Percentiles rank a stretch among this genome's conserved stretches.
Conservation (phyloP, 1,139 yeast species). For the Nakaseomyces delphensis region DNA sequence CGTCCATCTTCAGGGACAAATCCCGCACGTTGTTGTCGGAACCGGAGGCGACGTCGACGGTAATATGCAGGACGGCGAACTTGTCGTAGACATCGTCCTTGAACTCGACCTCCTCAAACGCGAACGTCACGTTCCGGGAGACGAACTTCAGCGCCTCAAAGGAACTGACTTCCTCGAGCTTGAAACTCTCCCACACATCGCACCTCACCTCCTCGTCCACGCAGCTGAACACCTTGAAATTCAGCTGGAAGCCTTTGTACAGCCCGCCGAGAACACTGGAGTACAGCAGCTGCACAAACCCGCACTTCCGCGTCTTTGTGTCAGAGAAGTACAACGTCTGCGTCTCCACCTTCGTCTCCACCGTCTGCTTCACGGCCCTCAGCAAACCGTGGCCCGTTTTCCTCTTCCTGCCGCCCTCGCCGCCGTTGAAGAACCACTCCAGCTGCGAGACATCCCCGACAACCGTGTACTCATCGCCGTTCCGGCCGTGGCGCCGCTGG, state of each 20-base stretch:
- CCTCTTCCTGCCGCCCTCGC: not conserved
- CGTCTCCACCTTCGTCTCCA: slow-evolving; percentile 63
- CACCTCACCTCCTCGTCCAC: slow-evolving; percentile 25
- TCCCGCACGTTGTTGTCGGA: slow-evolving; percentile 43
- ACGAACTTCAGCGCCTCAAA: slow-evolving; percentile 26
- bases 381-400: slow-evolving; percentile 1
- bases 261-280: slow-evolving; percentile 68
- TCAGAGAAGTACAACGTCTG: slow-evolving; percentile 72
- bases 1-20: slow-evolving; percentile 17
- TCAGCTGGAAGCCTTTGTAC: slow-evolving; percentile 77
- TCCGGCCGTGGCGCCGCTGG: slow-evolving; percentile 6
- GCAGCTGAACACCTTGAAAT: slow-evolving; percentile 50
- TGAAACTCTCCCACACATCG: slow-evolving; percentile 25
- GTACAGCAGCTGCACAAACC: slow-evolving; percentile 79
- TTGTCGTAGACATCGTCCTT: slow-evolving; percentile 9
- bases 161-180: slow-evolving; percentile 15
- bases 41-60: slow-evolving; percentile 32
- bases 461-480: slow-evolving; percentile 8
- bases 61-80: slow-evolving; percentile 15
- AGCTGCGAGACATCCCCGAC: slow-evolving; percentile 11
- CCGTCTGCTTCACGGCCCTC: slow-evolving; percentile 4
- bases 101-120: slow-evolving; percentile 51
- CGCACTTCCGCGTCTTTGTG: slow-evolving; percentile 48
- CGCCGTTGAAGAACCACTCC: slow-evolving; percentile 8
- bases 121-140: slow-evolving; percentile 48